Percentiles rank a stretch among this genome's conserved stretches.
Conservation (phyloP, 352 stramenopile species). For the Phytophthora sp. region DNA sequence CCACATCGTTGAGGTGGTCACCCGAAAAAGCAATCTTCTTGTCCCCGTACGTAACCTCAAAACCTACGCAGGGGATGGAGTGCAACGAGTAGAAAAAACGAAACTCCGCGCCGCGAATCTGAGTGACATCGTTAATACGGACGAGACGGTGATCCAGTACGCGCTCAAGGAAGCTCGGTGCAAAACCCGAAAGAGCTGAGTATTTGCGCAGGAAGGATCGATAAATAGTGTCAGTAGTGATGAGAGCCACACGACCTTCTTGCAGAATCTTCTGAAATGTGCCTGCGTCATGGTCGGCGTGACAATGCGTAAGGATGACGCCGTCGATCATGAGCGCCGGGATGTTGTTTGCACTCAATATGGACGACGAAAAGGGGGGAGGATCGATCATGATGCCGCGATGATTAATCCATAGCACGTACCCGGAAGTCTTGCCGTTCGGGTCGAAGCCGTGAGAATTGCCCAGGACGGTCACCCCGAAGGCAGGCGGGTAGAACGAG, state of each 20-base stretch:
- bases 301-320: slow-evolving; percentile 97
- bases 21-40: slow-evolving; percentile 96
- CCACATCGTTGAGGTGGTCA: slow-evolving; percentile 96
- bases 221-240: slow-evolving; percentile 97
- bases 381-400: slow-evolving; percentile 97
- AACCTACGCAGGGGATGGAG: slow-evolving; percentile 96
- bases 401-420: slow-evolving; percentile 98
- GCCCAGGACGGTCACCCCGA: slow-evolving; percentile 95
- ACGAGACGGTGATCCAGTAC: slow-evolving; percentile 92
- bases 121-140: slow-evolving; percentile 93
- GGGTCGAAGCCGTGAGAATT: slow-evolving; percentile 97
- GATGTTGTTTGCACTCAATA: slow-evolving; percentile 88
- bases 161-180: slow-evolving; percentile 89
- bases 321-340: slow-evolving; percentile 94
- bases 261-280: slow-evolving; percentile 98
- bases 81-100: slow-evolving; percentile 97
- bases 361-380: slow-evolving; percentile 90
- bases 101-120: slow-evolving; percentile 95
- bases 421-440: slow-evolving; percentile 93
- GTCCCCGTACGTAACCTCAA: slow-evolving; percentile 93
- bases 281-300: slow-evolving; percentile 96
- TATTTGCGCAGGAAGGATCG: slow-evolving; percentile 97
- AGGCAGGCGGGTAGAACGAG: slow-evolving; percentile 94
- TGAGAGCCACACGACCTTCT: slow-evolving; percentile 93
- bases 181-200: slow-evolving; percentile 93